Evolutionary conservation across 2,329 filamentous ascomycete genomes (phyloP).

Genomic region (Xylariaceae sp.): DNA sequence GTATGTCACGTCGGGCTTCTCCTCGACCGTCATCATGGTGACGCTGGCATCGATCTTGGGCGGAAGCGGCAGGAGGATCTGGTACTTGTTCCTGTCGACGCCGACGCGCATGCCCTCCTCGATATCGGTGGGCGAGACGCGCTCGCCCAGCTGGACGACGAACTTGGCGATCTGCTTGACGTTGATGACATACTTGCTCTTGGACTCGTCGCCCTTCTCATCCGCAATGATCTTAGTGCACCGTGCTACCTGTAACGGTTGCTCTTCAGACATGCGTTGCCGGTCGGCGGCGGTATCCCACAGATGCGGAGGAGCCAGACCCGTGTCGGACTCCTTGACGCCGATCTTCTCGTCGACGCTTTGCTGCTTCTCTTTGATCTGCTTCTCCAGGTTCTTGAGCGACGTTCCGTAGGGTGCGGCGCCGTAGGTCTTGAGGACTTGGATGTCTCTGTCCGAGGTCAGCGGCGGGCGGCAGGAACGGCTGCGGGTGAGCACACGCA

Average conservation of each 20-base stretch:
- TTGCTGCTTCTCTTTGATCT: constrained; percentile 98
- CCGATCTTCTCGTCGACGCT: constrained; percentile 99
- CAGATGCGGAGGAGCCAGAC: constrained; percentile 93
- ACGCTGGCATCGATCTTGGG: constrained; percentile 99
- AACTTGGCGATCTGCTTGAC: constrained; percentile 99
- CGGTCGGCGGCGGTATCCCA: constrained; percentile 98
- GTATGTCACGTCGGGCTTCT: constrained; percentile 98
- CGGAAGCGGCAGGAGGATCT: constrained; percentile 90
- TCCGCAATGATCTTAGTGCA: constrained; percentile 99
- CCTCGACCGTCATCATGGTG: constrained; percentile 99
- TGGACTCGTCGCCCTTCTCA: constrained; percentile 90
- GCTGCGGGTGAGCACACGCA: constrained; percentile 39
- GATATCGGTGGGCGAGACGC: constrained; percentile 96
- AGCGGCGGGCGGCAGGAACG: constrained; percentile 9
- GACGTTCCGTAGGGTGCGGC: constrained; percentile 90
- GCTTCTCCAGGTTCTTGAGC: constrained; percentile 95
- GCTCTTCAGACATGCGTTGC: constrained; percentile 97
- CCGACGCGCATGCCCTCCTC: constrained; percentile 98
- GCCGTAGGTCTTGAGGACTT: constrained; percentile 98
- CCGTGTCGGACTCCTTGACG: constrained; percentile 95
- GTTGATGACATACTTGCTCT: constrained; percentile 99
- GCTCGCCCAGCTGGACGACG: constrained; percentile 93
- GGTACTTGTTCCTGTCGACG: constrained; percentile 98
- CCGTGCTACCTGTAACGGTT: constrained; percentile 91
- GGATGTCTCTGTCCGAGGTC: constrained; percentile 68